Evolutionary conservation across 495 filamentous ascomycete genomes (phyloP).

Genomic region (Xylaria curta): DNA sequence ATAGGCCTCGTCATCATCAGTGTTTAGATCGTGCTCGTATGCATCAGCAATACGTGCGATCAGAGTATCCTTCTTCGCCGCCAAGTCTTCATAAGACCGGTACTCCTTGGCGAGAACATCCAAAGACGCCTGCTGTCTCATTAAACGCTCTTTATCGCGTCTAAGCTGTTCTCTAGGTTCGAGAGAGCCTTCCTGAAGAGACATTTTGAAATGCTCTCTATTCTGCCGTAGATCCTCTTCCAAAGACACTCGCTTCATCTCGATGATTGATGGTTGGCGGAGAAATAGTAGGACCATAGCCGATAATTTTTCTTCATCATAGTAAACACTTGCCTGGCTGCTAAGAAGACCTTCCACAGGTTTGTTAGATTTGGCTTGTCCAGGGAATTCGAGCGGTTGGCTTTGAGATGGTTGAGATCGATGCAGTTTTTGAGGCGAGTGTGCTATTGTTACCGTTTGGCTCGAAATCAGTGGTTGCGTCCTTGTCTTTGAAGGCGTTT

Average conservation of each 20-base stretch:
- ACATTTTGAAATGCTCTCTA: constrained; percentile 41
- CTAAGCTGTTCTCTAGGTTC: constrained; percentile 45
- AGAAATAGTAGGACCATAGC: constrained; percentile 44
- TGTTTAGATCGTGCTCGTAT: constrained; percentile 48
- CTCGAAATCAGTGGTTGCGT: constrained; percentile 24
- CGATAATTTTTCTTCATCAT: constrained; percentile 36
- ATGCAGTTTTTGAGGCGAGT: constrained; percentile 32
- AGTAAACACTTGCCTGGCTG: constrained; percentile 20
- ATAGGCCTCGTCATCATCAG: constrained; percentile 44
- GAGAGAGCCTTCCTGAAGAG: constrained; percentile 38
- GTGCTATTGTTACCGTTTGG: constrained; percentile 28
- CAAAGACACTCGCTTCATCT: constrained; percentile 37
- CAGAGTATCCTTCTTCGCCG: constrained; percentile 41
- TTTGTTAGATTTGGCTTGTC: constrained; percentile 14
- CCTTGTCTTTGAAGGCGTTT: constrained; percentile 33
- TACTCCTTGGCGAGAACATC: constrained; percentile 39
- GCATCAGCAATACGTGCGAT: constrained; percentile 45
- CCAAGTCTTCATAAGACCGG: constrained; percentile 39
- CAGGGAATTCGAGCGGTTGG: constrained; percentile 17
- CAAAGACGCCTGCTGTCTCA: constrained; percentile 43
- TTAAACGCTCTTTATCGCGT: constrained; percentile 41
- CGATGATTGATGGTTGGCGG: constrained; percentile 39
- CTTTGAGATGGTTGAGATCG: constrained; percentile 19
- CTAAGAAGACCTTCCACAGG: constrained; percentile 20
- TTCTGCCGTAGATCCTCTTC: constrained; percentile 41